Evolutionary conservation across 2,329 filamentous ascomycete genomes (phyloP).

Genomic region (Fusarium humuli): DNA sequence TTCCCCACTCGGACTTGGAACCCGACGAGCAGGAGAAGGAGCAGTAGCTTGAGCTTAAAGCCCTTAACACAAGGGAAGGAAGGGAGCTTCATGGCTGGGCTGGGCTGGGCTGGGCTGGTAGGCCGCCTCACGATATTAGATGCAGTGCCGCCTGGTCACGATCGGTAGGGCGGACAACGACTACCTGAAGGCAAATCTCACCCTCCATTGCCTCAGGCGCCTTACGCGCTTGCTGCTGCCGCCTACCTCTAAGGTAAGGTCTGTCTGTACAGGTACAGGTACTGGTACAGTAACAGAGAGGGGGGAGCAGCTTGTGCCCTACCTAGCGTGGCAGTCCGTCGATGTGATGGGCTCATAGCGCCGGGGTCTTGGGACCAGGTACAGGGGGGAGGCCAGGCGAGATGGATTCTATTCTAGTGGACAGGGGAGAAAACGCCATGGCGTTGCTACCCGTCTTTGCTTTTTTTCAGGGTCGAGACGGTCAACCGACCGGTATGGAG

Average conservation of each 20-base stretch:
- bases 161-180: constrained; percentile 41
- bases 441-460: constrained; percentile 21
- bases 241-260: not conserved
- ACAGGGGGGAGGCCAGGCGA: not conserved
- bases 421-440: constrained; percentile 25
- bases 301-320: constrained; percentile 6
- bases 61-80: constrained; percentile 40
- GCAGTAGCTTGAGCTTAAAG: constrained; percentile 19
- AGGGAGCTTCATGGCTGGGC: constrained; percentile 33
- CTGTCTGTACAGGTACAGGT: not conserved
- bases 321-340: constrained; percentile 15
- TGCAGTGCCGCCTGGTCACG: constrained; percentile 18
- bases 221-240: constrained; percentile 42
- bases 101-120: constrained; percentile 8
- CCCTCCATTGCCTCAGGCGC: constrained; percentile 40
- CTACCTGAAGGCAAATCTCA: constrained; percentile 40
- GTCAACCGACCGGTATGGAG: not conserved
- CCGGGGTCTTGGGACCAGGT: constrained; percentile 15
- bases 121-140: constrained; percentile 43
- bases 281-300: not conserved
- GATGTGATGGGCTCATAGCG: constrained; percentile 20
- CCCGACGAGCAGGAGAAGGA: constrained; percentile 5
- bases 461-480: constrained; percentile 15
- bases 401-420: constrained; percentile 13
- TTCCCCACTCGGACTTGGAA: constrained; percentile 40